Evolutionary conservation across 2,329 filamentous ascomycete species (phyloP).

Genomic region (Colletotrichum sp.): DNA sequence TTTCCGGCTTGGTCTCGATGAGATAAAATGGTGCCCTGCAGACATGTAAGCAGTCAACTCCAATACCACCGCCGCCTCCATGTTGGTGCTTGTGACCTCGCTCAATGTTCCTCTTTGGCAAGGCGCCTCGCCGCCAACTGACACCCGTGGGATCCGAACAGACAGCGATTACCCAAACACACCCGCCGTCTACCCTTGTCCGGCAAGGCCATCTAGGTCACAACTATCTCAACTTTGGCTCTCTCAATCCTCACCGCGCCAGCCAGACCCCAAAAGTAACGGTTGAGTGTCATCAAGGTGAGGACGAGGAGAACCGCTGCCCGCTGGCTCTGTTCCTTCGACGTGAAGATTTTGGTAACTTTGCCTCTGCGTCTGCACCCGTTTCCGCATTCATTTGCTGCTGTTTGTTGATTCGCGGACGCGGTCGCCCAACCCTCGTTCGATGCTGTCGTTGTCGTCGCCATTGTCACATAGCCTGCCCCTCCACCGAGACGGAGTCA

Average conservation of each 20-base stretch:
- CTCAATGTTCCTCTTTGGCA: not conserved
- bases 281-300: not conserved
- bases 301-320: not conserved
- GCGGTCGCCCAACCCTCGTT: not conserved
- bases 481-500: conserved; percentile 8
- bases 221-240: not conserved
- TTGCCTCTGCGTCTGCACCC: not conserved
- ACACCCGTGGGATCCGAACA: conserved; percentile 16
- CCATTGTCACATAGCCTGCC: not conserved
- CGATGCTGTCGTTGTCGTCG: not conserved
- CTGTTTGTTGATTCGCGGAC: not conserved
- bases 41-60: not conserved
- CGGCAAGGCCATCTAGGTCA: not conserved
- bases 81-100: conserved; percentile 12
- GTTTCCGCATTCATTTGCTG: not conserved
- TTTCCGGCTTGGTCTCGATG: not conserved
- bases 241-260: not conserved
- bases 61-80: not conserved
- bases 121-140: conserved; percentile 6
- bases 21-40: not conserved
- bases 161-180: not conserved
- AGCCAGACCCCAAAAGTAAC: not conserved
- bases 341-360: not conserved
- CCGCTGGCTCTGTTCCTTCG: not conserved
- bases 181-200: conserved; percentile 1